Conservation (phyloP, 768 basidiomycete species). For the Xerocomellus intermedius region DNA sequence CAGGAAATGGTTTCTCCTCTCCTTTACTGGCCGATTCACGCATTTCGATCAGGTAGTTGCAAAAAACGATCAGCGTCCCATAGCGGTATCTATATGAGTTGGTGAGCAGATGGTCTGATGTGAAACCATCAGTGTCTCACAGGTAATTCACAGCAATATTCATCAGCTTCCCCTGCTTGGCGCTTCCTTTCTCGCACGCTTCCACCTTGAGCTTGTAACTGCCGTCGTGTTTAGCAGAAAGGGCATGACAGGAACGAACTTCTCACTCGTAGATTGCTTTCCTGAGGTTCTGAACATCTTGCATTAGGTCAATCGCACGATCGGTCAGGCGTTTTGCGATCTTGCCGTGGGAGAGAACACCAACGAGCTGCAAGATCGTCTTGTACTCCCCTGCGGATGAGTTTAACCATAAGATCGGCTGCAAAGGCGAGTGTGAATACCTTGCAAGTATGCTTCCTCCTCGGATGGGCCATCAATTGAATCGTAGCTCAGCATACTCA, state of each 20-base stretch:
- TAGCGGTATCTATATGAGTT: conserved; percentile 66
- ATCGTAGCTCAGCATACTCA: conserved; percentile 51
- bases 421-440: conserved; percentile 35
- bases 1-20: conserved; percentile 60
- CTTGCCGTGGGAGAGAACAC: conserved; percentile 89
- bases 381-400: conserved; percentile 86
- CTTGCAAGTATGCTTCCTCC: conserved; percentile 86
- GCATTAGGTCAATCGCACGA: conserved; percentile 86
- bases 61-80: conserved; percentile 88
- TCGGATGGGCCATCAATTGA: conserved; percentile 81
- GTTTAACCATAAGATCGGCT: neutral
- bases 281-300: conserved; percentile 95
- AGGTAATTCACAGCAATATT: conserved; percentile 87
- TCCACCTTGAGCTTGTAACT: conserved; percentile 93
- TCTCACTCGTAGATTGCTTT: conserved; percentile 93
- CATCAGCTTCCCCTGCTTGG: conserved; percentile 73
- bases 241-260: neutral
- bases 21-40: conserved; percentile 39
- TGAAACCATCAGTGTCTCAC: conserved; percentile 38
- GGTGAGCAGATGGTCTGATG: conserved; percentile 6
- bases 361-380: conserved; percentile 90
- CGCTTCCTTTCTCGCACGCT: conserved; percentile 73
- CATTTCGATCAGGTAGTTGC: conserved; percentile 88
- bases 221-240: conserved; percentile 6
- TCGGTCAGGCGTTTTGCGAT: conserved; percentile 89